Base-by-base conservation (phyloP, 768 basidiomycete species). In the Cystofilobasidium ferigula region DNA sequence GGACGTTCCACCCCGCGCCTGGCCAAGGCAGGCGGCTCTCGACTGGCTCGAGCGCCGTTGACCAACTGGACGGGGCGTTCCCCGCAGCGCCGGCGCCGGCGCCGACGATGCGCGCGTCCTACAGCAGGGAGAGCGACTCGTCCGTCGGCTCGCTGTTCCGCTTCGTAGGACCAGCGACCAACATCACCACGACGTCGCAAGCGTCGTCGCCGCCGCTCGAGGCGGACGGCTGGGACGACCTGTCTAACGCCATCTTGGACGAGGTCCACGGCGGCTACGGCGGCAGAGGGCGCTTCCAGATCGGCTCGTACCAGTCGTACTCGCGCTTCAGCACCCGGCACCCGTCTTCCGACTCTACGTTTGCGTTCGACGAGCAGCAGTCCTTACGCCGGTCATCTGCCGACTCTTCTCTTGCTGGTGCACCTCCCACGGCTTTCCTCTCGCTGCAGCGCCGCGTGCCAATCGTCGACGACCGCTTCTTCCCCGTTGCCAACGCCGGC, bases 201-300 rank as follows among this genome's bases (percentile, higher is more conserved):
- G 28, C 51, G 30, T 14, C 51, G 8, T 5, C 10, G 22, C 24
- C 38, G 38, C 8, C 22, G 10, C 13, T 28, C 20, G 51, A 54
- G 6, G 51, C 28, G 13, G 62, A 63, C 62, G 62, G 35, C 26
- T 63, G 62, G 62, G 62, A 54, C 38, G 62, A 63, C 18, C 35
- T 54, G 8, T 35, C 26, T 5, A 28, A 40, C 24, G 35, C 51
- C 26, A 53, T 54, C 28, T 38, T 36, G 36, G 51, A 35, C 34
- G 51, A 54, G 51, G 51, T 54, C 30, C 51, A 30, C 51, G 2
- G 16, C 28, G n/a, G n/a, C 20, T 20, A 20, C 10, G 8, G 5
- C 3, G 47, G 22, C 47, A 24, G 47, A 20, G 47, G 47, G 8
- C 4, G 14, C 9, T 10, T 26, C 26, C 7, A 4, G 40, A 10